Conservation (phyloP, 176 grass and related monocot species). For the Aegilops speltoides region DNA sequence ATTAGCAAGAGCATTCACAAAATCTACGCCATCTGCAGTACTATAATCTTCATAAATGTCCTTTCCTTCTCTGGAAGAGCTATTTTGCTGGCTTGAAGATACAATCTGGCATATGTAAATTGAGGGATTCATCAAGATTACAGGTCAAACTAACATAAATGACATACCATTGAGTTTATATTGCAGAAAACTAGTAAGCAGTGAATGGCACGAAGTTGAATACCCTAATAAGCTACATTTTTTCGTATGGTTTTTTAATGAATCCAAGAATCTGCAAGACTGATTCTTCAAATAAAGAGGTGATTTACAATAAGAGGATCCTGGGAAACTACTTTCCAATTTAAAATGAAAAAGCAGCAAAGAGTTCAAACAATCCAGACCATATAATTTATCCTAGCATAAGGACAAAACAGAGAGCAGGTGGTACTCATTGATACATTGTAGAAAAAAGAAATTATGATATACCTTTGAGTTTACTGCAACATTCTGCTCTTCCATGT, state of each 20-base stretch:
- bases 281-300: neutral
- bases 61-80: conserved; percentile 5
- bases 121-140: conserved; percentile 16
- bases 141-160: neutral
- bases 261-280: neutral
- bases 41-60: conserved; percentile 10
- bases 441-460: neutral
- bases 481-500: conserved; percentile 30
- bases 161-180: neutral
- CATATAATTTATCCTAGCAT: neutral
- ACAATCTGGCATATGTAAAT: conserved; percentile 22
- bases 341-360: neutral
- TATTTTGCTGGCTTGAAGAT: conserved; percentile 15
- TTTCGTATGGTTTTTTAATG: neutral
- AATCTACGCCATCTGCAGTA: conserved; percentile 23
- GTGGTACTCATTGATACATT: neutral
- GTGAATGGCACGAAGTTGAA: neutral
- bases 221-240: neutral
- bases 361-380: neutral
- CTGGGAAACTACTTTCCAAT: neutral
- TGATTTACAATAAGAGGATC: conserved; percentile 3
- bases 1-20: conserved; percentile 14
- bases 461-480: conserved; percentile 30
- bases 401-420: neutral
- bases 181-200: neutral